A percentile compares a stretch with the other conserved stretches of the same genome.
Conservation (phyloP, 805 yeast species). For the Yarrowia divulgata region DNA sequence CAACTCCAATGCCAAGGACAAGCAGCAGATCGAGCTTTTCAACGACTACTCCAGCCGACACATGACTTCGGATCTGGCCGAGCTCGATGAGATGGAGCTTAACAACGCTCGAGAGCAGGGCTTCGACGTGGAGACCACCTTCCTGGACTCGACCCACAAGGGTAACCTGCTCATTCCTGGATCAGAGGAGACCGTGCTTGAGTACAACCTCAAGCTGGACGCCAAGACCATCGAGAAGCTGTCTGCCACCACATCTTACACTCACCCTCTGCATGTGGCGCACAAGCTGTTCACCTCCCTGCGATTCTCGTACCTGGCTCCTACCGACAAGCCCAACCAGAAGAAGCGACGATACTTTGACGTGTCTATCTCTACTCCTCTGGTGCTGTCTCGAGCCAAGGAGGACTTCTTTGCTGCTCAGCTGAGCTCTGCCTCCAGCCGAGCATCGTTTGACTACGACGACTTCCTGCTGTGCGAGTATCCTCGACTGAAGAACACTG, state of each 20-base stretch:
- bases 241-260: slow-evolving; percentile 26
- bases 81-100: slow-evolving; percentile 32
- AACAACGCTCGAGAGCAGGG: slow-evolving; percentile 30
- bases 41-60: slow-evolving; percentile 13
- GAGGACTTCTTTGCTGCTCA: slow-evolving; percentile 13
- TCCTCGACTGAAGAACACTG: slow-evolving; percentile 35
- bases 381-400: slow-evolving; percentile 34
- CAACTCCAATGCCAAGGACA: slow-evolving; percentile 18
- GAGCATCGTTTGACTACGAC: slow-evolving; percentile 15
- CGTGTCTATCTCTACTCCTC: slow-evolving; percentile 39
- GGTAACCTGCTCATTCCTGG: slow-evolving; percentile 34
- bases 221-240: slow-evolving; percentile 1
- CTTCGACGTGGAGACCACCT: slow-evolving; percentile 26
- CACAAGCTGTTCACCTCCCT: slow-evolving; percentile 34
- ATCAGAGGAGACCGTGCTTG: slow-evolving; percentile 25
- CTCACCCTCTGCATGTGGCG: slow-evolving; percentile 23
- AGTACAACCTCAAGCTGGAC: slow-evolving; percentile 26
- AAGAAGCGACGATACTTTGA: slow-evolving; percentile 40
- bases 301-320: slow-evolving; percentile 39
- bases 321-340: slow-evolving; percentile 31
- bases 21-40: slow-evolving; percentile 21
- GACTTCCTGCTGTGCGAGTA: slow-evolving; percentile 37
- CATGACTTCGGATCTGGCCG: slow-evolving; percentile 24
- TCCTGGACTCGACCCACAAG: slow-evolving; percentile 24
- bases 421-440: slow-evolving; percentile 2